These are phyloP conservation scores for Colletotrichum incanum DNA, from an alignment of 2,329 filamentous ascomycete species.

Conservation along the genomic window DNA sequence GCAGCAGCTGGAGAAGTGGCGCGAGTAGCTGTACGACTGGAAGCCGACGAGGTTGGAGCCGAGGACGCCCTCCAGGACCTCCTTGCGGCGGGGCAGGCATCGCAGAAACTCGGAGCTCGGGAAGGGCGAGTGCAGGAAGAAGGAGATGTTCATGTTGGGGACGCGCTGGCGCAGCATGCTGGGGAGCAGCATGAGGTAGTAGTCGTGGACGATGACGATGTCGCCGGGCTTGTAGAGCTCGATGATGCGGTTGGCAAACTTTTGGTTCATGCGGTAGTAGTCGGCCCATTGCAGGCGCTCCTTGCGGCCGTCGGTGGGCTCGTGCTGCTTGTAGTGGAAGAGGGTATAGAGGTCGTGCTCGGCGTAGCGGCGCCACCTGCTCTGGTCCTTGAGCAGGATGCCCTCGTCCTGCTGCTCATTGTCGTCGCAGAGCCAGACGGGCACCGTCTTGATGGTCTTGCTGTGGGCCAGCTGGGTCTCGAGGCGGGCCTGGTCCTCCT, in stretches of 20 bases:
- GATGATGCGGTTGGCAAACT: constrained; percentile 91
- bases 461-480: constrained; percentile 82
- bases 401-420: constrained; percentile 77
- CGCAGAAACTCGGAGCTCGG: constrained; percentile 96
- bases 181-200: constrained; percentile 91
- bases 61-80: constrained; percentile 89
- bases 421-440: constrained; percentile 91
- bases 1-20: constrained; percentile 95
- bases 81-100: constrained; percentile 89
- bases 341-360: constrained; percentile 93
- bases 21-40: constrained; percentile 94
- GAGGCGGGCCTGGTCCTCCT: constrained; percentile 79
- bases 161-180: constrained; percentile 89
- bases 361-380: constrained; percentile 89
- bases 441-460: constrained; percentile 83
- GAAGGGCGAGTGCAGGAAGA: constrained; percentile 95
- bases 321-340: constrained; percentile 96
- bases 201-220: constrained; percentile 93
- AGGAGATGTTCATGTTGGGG: constrained; percentile 92
- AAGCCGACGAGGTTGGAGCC: constrained; percentile 95
- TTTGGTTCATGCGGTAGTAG: constrained; percentile 93
- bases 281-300: constrained; percentile 91
- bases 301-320: constrained; percentile 86
- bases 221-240: constrained; percentile 94
- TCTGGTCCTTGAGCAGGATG: constrained; percentile 84